Evolutionary conservation across 140 eudicot genomes (phyloP), one percentile per base, ranked within the genome.

Genomic region (Flaveria floridana): DNA sequence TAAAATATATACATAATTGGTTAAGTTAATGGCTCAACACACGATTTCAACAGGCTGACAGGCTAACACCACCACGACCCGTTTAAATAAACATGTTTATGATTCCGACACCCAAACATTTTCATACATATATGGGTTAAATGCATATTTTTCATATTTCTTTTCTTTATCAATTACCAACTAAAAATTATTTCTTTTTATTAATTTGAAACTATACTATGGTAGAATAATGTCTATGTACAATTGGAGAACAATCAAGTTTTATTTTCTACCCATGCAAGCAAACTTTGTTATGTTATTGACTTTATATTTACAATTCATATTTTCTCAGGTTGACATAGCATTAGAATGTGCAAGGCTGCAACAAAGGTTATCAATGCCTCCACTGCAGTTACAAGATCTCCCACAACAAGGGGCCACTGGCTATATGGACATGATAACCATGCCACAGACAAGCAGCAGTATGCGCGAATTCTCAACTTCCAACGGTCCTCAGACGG

Each of bases 261-360:
- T 34, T 34, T 34, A 5, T 34, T 34, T 34, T 34, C 41, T 34
- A 34, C 41, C 41, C 41, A 70, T 48, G 50, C 70, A 72, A 39
- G 70, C 53, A 41, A 72, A 34, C 59, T 52, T 52, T 63, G 61
- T 64, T 26, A 65, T 39, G 41, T 30, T 59, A 58, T 10, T 9
- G 2, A 65, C 77, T 28, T 69, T 70, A 41, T 39, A 34, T 5
- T 6, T 42, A 47, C 25, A 50, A 68, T 39, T 66, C 68, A 55
- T 23, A 58, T 23, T 71, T 70, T 21, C 41, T 19, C 76, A 86
- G 99, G 97, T 85, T 75, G 96, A 88, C 76, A 86, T 90, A 80
- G 94, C 96, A 81, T 65, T 94, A 55, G 99, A 94, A 77, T 90
- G 99, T 78, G 99, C 99, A 68, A 90, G 97, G 84, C 75, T 94